Conservation (phyloP, 441 rosid genomes). For the Eruca vesicaria region DNA sequence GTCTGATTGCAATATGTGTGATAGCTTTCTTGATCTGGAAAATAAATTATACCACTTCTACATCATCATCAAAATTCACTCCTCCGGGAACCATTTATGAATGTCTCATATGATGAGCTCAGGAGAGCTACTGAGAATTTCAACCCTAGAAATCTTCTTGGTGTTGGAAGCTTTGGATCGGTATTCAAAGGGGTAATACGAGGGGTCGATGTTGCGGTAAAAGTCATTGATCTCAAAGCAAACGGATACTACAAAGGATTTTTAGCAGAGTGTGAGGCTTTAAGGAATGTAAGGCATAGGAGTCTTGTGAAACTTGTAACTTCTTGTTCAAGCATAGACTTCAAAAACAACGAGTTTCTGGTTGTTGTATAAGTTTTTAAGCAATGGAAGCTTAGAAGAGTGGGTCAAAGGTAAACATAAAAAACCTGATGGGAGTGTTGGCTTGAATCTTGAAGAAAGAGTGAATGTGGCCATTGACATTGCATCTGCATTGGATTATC, state of each 20-base stretch:
- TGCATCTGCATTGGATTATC: slow-evolving; percentile 53
- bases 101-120: slow-evolving; percentile 45
- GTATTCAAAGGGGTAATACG: slow-evolving; percentile 41
- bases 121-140: slow-evolving; percentile 42
- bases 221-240: slow-evolving; percentile 40
- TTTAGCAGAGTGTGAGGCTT: slow-evolving; percentile 49
- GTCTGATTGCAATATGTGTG: slow-evolving; percentile 15
- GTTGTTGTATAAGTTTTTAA: slow-evolving; percentile 52
- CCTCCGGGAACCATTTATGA: slow-evolving; percentile 29
- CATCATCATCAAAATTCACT: slow-evolving; percentile 16
- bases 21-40: slow-evolving; percentile 23
- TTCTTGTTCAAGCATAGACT: slow-evolving; percentile 54
- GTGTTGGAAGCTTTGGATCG: slow-evolving; percentile 55
- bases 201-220: slow-evolving; percentile 34
- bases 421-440: slow-evolving; percentile 32
- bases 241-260: slow-evolving; percentile 48
- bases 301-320: slow-evolving; percentile 60
- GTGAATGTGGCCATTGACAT: slow-evolving; percentile 46
- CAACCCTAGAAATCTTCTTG: slow-evolving; percentile 38
- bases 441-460: slow-evolving; percentile 43
- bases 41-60: slow-evolving; percentile 4
- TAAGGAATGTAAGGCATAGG: slow-evolving; percentile 47
- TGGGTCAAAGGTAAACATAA: slow-evolving; percentile 45
- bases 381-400: slow-evolving; percentile 49
- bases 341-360: slow-evolving; percentile 42